phyloP scores from a whole-genome alignment of 352 stramenopile species.

The Globisporangium parvum region DNA sequence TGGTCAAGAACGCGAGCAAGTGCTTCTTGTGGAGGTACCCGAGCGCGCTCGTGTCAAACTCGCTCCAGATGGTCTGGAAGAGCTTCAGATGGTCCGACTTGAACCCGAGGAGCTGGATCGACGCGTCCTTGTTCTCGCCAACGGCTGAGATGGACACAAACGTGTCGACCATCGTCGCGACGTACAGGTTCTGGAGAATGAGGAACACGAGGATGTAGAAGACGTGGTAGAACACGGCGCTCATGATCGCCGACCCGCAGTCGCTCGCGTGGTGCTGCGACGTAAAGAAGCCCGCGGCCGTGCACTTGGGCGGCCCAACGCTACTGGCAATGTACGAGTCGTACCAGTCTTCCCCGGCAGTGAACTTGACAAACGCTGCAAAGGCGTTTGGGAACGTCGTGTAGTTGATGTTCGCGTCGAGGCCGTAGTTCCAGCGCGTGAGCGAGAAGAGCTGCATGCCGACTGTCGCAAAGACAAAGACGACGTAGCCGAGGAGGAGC shows the following conservation, averaged over 20 bases:
- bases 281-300: conserved; percentile 28
- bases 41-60: conserved; percentile 67
- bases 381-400: conserved; percentile 75
- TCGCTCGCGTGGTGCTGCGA: conserved; percentile 37
- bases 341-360: conserved; percentile 80
- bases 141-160: conserved; percentile 73
- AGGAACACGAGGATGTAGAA: conserved; percentile 79
- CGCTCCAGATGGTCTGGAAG: conserved; percentile 68
- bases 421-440: conserved; percentile 68
- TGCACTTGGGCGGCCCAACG: conserved; percentile 51
- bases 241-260: conserved; percentile 59
- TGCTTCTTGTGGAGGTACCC: conserved; percentile 73
- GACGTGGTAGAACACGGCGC: conserved; percentile 66
- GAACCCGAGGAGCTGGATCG: conserved; percentile 58
- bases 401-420: conserved; percentile 70
- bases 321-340: conserved; percentile 70
- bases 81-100: conserved; percentile 45
- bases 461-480: conserved; percentile 81
- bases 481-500: conserved; percentile 69
- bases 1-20: conserved; percentile 46
- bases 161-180: conserved; percentile 76
- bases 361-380: conserved; percentile 75
- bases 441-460: conserved; percentile 79
- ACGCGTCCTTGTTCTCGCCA: conserved; percentile 46
- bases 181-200: conserved; percentile 79